Base-by-base conservation (phyloP, 306 rosid species). In the Nissolia schottii region DNA sequence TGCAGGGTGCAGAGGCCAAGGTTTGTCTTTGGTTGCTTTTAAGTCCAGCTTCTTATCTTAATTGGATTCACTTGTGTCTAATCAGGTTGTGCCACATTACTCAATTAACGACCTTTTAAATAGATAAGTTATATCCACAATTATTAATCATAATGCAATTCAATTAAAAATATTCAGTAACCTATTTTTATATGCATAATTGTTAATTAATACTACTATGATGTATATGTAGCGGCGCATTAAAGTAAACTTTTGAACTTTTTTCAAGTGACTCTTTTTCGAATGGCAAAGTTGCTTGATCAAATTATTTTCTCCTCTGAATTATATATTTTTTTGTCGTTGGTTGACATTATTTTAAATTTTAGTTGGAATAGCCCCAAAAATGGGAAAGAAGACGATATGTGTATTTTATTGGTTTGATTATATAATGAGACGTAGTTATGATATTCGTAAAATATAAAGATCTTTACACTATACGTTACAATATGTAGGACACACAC, bases 21-120 rank as follows among this genome's bases (percentile, higher is more conserved):
- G 69, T 80, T 65, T 77, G 65, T 80, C 72, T 56, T 56, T 48
- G 69, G 67, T 68, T 67, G 58, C 84, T 80, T 77, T 80, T 48
- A 20, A 76, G 24, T 61, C 24, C 84, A 73, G 67, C 67, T 63
- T 77, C 67, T 72, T 79, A 53, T 79, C 80, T 79, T 75, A 71
- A 75, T n/a, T 74, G 74, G 58, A 55, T 51, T 74, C 57, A 51
- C 60, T 66, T 55, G 4, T 64, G 13, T 46, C 59, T 45, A 64
- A 82, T 70, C 23, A 66, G 10, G 34, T 40, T 59, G 40, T 50
- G 81, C 86, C 79, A 79, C 64, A 2, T 49, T 68, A 4, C 54
- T 66, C 25, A 31, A 25, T 58, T 22, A 38, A 59, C 58, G 22
- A 19, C 6, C 24, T 27, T 13, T 43, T 67, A 59, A 34, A 23